Conservation (phyloP, 2,329 filamentous ascomycete genomes). For the Thielaviopsis populi region DNA sequence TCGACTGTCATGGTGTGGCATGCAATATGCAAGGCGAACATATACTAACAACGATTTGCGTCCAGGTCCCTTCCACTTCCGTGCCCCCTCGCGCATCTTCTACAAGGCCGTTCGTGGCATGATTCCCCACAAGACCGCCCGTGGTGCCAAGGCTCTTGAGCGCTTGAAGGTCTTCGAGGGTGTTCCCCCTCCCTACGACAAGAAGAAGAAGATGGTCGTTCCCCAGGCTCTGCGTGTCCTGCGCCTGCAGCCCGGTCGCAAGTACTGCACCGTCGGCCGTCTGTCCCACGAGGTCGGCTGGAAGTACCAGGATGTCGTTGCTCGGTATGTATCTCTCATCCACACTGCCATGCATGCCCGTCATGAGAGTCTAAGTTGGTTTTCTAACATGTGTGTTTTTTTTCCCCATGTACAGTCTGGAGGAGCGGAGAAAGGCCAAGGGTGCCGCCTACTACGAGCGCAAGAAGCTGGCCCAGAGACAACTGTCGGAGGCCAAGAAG, state of each 20-base stretch:
- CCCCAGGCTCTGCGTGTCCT: slow-evolving; percentile 95
- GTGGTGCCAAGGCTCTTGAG: slow-evolving; percentile 90
- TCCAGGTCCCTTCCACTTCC: slow-evolving; percentile 97
- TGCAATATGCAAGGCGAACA: slow-evolving; percentile 20
- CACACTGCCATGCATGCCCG: not conserved
- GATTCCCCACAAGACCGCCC: slow-evolving; percentile 99
- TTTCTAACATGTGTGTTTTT: not conserved
- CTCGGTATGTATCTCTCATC: slow-evolving; percentile 53
- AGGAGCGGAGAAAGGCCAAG: slow-evolving; percentile 99
- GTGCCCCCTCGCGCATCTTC: slow-evolving; percentile 97
- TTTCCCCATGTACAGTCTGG: slow-evolving; percentile 48
- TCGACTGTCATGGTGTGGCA: not conserved
- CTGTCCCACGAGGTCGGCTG: slow-evolving; percentile 98
- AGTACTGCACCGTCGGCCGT: slow-evolving; percentile 99
- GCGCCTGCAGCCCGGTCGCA: slow-evolving; percentile 94
- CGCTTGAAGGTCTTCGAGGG: slow-evolving; percentile 99
- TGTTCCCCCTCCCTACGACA: slow-evolving; percentile 97
- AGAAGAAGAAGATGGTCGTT: slow-evolving; percentile 99
- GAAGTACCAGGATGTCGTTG: slow-evolving; percentile 99
- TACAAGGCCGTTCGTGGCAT: slow-evolving; percentile 99
- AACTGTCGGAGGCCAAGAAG: slow-evolving; percentile 87
- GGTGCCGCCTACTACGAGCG: slow-evolving; percentile 98
- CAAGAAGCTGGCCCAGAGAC: slow-evolving; percentile 92
- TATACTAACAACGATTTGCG: slow-evolving; percentile 22
- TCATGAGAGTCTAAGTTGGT: not conserved